phyloP scores from a whole-genome alignment of 2,329 filamentous ascomycete species.

The Colletotrichum melonis region DNA sequence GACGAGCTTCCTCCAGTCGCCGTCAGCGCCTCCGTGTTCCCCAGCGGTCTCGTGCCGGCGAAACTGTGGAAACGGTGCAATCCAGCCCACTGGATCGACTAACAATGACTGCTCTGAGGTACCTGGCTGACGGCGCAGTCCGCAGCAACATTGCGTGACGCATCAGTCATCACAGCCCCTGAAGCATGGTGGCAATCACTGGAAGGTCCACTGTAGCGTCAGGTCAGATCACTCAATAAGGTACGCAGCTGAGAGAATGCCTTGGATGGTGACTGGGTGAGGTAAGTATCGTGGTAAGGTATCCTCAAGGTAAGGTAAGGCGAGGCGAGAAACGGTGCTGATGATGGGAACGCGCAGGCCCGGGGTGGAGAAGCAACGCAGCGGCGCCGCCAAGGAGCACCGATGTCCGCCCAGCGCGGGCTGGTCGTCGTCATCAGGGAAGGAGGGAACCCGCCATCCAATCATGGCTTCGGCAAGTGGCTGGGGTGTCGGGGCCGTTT shows the following conservation, averaged over 20 bases:
- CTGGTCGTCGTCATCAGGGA: constrained; percentile 33
- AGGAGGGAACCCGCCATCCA: constrained; percentile 18
- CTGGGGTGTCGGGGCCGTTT: constrained; percentile 13
- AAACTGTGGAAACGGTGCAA: constrained; percentile 14
- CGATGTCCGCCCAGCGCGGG: constrained; percentile 33
- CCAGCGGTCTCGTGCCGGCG: constrained; percentile 19
- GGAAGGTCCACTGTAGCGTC: not conserved
- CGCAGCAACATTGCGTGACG: constrained; percentile 3
- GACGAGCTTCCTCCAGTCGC: constrained; percentile 3
- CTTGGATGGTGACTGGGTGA: too few species aligned
- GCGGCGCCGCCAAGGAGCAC: constrained; percentile 34
- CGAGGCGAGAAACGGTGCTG: not conserved
- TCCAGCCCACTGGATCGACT: not conserved
- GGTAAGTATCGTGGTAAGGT: too few species aligned
- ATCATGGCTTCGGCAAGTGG: constrained; percentile 7
- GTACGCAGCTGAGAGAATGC: too few species aligned
- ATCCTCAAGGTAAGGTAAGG: too few species aligned
- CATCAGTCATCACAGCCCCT: constrained; percentile 25
- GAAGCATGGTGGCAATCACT: constrained; percentile 8
- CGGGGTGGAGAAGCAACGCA: constrained; percentile 26
- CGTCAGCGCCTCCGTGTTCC: not conserved
- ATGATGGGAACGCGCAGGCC: not conserved
- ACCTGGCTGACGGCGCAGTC: not conserved
- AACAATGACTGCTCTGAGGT: not conserved
- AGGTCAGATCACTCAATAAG: too few species aligned